Percentiles rank a stretch among this genome's conserved stretches.
Conservation (phyloP, 2,329 filamentous ascomycete genomes). For the Trichophyton mentagrophytes region DNA sequence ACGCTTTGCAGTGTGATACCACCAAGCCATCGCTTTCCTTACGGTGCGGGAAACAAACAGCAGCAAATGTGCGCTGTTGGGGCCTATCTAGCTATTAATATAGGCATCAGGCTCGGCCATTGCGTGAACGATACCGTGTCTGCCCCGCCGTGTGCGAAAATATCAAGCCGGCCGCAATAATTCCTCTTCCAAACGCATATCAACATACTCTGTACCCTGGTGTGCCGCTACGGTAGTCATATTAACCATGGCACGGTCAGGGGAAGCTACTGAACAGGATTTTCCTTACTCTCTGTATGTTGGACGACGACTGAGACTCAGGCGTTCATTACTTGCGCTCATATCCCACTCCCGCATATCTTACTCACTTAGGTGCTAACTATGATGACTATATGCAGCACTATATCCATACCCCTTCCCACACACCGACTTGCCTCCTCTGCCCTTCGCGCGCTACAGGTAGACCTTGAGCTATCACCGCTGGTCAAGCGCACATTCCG, state of each 20-base stretch:
- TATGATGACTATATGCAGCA: conserved; percentile 18
- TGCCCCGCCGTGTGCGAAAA: background rate
- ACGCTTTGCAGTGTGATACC: too few species aligned
- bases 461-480: conserved; percentile 80
- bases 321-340: background rate
- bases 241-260: background rate
- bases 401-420: conserved; percentile 68
- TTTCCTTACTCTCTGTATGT: conserved; percentile 55
- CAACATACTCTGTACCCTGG: background rate
- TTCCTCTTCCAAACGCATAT: too few species aligned
- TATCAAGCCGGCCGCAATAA: background rate
- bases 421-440: conserved; percentile 62
- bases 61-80: background rate
- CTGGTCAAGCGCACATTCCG: conserved; percentile 62
- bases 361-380: background rate
- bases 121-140: background rate
- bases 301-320: conserved; percentile 7
- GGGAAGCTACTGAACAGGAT: conserved; percentile 26
- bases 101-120: background rate
- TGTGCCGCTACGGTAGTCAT: background rate
- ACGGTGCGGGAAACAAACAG: background rate
- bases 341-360: background rate
- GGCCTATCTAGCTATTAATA: background rate
- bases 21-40: too few species aligned
- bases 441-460: conserved; percentile 61